Evolutionary conservation across 352 stramenopile genomes (phyloP), one percentile per base, ranked within the genome.

Genomic region (Phytophthora sp.): DNA sequence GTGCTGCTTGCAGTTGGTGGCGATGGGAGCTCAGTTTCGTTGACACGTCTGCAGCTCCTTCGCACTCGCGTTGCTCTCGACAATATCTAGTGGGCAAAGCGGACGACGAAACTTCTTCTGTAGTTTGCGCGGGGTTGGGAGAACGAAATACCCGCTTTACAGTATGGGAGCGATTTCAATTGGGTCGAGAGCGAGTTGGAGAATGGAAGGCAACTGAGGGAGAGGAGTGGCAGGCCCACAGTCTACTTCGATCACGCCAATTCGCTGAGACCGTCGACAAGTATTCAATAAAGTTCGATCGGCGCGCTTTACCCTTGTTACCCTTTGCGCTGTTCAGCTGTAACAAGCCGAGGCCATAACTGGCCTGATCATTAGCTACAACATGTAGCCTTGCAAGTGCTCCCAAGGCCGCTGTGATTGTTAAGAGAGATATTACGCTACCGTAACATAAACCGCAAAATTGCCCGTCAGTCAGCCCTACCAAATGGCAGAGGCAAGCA

Each of bases 281-380:
- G n/a, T n/a, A n/a, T n/a, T n/a, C 58, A 76, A 44, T 67, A 67
- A 75, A 69, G 55, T 77, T 74, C 60, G 52, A 51, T 26, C 27
- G 29, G 29, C 18, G 39, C 15, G 20, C 1, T 33, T 69, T 73
- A 46, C 58, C 55, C 54, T 63, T 70, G 24, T 69, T 73, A 46
- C 58, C 55, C 54, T 63, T 70, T 62, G 61, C 58, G 39, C 65
- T 52, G 33, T 60, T 56, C 62, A 71, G 56, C 68, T 75, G 49
- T 55, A 68, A 60, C 42, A 67, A 46, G 30, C 20, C 46, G 20
- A 68, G 50, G 31, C 44, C 64, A 57, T 23, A 61, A 41, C 55
- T 66, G 54, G 57, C 54, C 54, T 61, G 55, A 64, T 21, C 41
- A 44, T 66, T 70, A 66, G 52, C 53, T 56, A 69, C 44, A 42